Evolutionary conservation across 176 grass and related monocot species (phyloP).

Genomic region (Ensete ventricosum): DNA sequence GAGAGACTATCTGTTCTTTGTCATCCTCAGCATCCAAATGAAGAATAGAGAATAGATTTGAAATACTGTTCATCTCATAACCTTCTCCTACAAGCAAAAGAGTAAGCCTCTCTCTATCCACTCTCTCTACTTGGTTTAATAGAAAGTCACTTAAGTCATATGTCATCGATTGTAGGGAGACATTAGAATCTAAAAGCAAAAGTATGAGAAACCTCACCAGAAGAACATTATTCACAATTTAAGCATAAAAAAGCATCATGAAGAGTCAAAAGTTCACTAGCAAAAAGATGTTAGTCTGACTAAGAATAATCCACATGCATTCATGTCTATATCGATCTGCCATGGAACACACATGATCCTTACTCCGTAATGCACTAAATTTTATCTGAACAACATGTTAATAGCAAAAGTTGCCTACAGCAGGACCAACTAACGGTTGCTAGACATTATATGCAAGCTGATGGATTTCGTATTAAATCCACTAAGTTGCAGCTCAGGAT

Average conservation of each 20-base stretch:
- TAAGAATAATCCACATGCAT: too few species aligned
- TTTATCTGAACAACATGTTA: neutral
- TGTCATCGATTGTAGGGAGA: neutral
- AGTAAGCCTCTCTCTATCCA: neutral
- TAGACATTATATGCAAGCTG: neutral
- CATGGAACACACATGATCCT: neutral
- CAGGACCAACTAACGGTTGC: neutral
- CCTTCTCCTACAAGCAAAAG: neutral
- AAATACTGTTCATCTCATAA: conserved; percentile 30
- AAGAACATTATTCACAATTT: neutral
- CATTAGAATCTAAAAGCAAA: neutral
- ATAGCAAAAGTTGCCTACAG: neutral
- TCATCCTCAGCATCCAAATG: conserved; percentile 29
- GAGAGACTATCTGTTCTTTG: conserved; percentile 14
- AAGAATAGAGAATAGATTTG: conserved; percentile 41
- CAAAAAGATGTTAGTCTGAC: neutral
- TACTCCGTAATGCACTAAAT: neutral
- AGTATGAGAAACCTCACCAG: neutral
- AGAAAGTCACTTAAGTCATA: neutral
- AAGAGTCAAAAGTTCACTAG: neutral
- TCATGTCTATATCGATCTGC: neutral
- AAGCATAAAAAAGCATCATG: neutral
- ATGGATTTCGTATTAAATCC: neutral
- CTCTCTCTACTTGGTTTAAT: neutral
- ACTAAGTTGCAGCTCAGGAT: neutral